Conservation (phyloP, 2,329 filamentous ascomycete species). For the Sarocladium brachiariae region DNA sequence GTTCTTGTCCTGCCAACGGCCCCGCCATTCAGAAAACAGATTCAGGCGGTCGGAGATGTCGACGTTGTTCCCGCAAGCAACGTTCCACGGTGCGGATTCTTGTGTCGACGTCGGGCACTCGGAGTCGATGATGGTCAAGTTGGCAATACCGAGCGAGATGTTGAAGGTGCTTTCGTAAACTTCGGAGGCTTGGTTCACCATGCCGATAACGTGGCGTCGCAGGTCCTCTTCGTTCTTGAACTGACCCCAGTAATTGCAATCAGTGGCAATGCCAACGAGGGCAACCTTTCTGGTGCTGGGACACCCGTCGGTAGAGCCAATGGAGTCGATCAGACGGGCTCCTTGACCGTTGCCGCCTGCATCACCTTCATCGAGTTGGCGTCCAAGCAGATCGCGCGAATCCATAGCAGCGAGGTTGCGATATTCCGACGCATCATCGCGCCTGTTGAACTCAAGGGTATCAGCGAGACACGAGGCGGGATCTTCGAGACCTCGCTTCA, state of each 20-base stretch:
- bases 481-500: conserved; percentile 50
- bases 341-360: conserved; percentile 63
- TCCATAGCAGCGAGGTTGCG: conserved; percentile 50
- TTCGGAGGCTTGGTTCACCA: conserved; percentile 81
- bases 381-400: conserved; percentile 62
- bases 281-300: conserved; percentile 87
- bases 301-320: conserved; percentile 79
- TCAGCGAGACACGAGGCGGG: conserved; percentile 63
- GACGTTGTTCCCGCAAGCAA: conserved; percentile 56
- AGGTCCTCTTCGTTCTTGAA: conserved; percentile 60
- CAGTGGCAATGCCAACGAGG: conserved; percentile 83
- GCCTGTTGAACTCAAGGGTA: conserved; percentile 70
- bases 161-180: conserved; percentile 91
- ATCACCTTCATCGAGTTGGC: conserved; percentile 62
- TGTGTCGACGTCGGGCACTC: conserved; percentile 67
- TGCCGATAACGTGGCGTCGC: conserved; percentile 67
- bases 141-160: conserved; percentile 83
- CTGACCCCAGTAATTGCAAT: conserved; percentile 75
- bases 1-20: conserved; percentile 67
- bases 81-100: conserved; percentile 73
- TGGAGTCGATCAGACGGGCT: conserved; percentile 69
- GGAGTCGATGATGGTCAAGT: conserved; percentile 69
- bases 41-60: conserved; percentile 75
- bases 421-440: conserved; percentile 43
- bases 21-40: conserved; percentile 84